Base-by-base conservation (phyloP, 257 asterid genomes). In the Echium plantagineum region DNA sequence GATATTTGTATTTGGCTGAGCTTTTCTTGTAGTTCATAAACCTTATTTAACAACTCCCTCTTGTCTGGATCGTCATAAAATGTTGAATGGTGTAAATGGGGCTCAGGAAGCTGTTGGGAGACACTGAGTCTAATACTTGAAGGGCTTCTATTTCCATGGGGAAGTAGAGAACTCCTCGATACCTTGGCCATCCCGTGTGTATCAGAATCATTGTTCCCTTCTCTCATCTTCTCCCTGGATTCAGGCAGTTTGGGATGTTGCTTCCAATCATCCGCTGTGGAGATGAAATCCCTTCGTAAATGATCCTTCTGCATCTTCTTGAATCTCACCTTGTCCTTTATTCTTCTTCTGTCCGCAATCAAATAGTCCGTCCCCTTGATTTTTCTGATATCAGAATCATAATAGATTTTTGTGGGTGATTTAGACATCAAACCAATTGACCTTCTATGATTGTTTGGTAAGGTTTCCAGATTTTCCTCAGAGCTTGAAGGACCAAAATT, bases 11-110 rank as follows among this genome's bases (percentile, higher is more conserved):
- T 74, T 77, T 67, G 72, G 63, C 74, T 72, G 64, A 90, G 81
- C 77, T 85, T 89, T 62, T 85, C 89, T 69, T 83, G 75, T 63
- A 90, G 86, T 69, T 90, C 87, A 51, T 59, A 59, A 35, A 90
- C 87, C 59, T 80, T 81, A 74, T 87, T 83, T 74, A 90, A 68
- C 66, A 90, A 75, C 66, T 83, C 84, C 63, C 61, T 53, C 63
- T 72, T 85, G 61, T 77, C 95, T 5, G 86, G 81, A 47, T 76
- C 85, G 22, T 71, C 28, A 72, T 71, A 74, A 6, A 79, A 57
- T 42, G 75, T 72, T 64, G 21, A 72, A 60, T 75, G 79, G 21
- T 78, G 52, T 64, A 78, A 71, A 66, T 47, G 66, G 56, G 64
- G 69, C 65, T 60, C 67, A 9, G 79, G 82, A 72, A 59, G 70